phyloP scores from a whole-genome alignment of 2,329 filamentous ascomycete species.

The Phymatotrichopsis omnivora region DNA sequence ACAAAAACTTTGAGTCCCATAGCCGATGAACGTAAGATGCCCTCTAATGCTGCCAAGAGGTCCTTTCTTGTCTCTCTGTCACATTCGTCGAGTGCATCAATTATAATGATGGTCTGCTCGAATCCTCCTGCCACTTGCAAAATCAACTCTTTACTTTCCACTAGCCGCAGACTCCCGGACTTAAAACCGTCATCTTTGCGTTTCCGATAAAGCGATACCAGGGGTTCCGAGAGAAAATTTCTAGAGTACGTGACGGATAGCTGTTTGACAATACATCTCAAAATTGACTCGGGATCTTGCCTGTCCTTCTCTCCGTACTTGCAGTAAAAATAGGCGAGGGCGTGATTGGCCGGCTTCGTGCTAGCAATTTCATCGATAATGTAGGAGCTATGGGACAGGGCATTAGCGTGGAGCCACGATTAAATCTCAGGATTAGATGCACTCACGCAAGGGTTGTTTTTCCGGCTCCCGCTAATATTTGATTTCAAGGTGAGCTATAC shows the following conservation, averaged over 20 bases:
- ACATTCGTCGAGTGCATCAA: constrained; percentile 19
- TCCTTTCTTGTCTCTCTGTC: neutral
- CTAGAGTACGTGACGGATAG: constrained; percentile 8
- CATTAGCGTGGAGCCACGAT: too few relatives aligned
- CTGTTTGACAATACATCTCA: constrained; percentile 31
- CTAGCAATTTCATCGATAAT: constrained; percentile 16
- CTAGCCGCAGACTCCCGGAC: neutral
- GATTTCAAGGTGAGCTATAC: too few relatives aligned
- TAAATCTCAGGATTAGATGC: too few relatives aligned
- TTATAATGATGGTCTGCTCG: constrained; percentile 11
- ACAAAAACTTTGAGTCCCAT: constrained; percentile 15
- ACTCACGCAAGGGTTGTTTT: constrained; percentile 33
- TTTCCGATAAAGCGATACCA: constrained; percentile 13
- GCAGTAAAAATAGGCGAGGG: constrained; percentile 36
- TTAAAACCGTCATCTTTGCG: constrained; percentile 4
- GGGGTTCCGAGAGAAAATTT: constrained; percentile 12
- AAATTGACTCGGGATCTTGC: constrained; percentile 31
- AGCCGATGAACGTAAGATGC: constrained; percentile 4
- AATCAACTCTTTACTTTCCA: constrained; percentile 6
- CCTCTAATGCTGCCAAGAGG: constrained; percentile 10
- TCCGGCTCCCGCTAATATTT: constrained; percentile 29
- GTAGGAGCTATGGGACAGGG: neutral
- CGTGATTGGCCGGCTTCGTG: constrained; percentile 19
- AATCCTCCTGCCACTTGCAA: constrained; percentile 5
- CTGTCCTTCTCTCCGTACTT: constrained; percentile 26